Evolutionary conservation across 352 stramenopile genomes (phyloP), one percentile per base, ranked within the genome.

Genomic region (Peronospora belbahrii): DNA sequence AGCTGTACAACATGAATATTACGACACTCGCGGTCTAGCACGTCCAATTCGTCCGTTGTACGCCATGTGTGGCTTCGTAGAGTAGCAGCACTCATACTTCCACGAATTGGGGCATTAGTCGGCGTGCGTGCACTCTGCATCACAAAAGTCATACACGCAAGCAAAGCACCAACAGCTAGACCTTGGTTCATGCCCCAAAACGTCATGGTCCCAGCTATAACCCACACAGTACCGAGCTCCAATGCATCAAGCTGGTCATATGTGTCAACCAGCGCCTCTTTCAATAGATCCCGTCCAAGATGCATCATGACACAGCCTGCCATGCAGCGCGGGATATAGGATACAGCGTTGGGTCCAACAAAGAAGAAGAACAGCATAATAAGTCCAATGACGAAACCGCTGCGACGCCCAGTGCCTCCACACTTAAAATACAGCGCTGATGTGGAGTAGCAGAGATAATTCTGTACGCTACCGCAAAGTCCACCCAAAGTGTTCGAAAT

Each of bases 291-390:
- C 43, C 95, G 73, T 19, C 88, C 85, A 47, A 95, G 85, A 49
- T 97, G 86, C 41, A 96, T 83, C 64, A 97, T 88, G 11, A 97
- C 58, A 48, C 86, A 96, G 2, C 88, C 88, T 9, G 88, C 88
- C 86, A 97, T 95, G 54, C 85, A 96, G 1, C 88, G 74, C n/a
- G 88, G 88, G 11, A 96, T 74, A 45, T 91, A 94, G 6, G 74
- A 74, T 8, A 92, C 85, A 14, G 85, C 77, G 27, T 81, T 76
- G 3, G 85, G 85, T 0, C 88, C 88, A 34, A 94, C 59, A 46
- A 96, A 82, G 55, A 97, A 96, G 61, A 96, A 86, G 19, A 85
- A 65, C 14, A 84, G 56, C 58, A 94, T 87, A 11, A 84, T 60
- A 6, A 81, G 47, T 2, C 65, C 73, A 40, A 89, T 77, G 0